A percentile compares a stretch with the other conserved stretches of the same genome.
Conservation (phyloP, 805 yeast genomes). For the Wickerhamia fluorescens region DNA sequence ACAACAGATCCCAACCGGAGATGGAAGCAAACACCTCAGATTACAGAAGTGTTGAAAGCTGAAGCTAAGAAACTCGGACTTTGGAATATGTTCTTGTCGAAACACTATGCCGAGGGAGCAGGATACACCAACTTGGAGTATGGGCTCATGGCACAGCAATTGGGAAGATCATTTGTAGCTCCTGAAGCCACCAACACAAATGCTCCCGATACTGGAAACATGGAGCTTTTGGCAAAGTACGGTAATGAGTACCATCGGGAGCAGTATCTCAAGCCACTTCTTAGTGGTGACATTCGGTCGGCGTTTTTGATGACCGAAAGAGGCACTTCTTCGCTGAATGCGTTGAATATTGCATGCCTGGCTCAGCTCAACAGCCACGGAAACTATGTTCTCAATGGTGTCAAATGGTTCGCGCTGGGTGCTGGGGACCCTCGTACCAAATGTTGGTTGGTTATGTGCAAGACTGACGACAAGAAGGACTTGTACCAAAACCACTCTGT, state of each 20-base stretch:
- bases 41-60: constrained; percentile 43
- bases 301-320: constrained; percentile 63
- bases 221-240: constrained; percentile 42
- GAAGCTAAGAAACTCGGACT: constrained; percentile 48
- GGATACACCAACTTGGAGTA: constrained; percentile 57
- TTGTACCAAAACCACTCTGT: constrained; percentile 51
- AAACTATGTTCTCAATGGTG: constrained; percentile 47
- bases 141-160: constrained; percentile 56
- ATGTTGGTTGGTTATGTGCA: constrained; percentile 49
- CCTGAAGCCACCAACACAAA: constrained; percentile 54
- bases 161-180: constrained; percentile 48
- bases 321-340: constrained; percentile 55
- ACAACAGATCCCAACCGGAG: constrained; percentile 32
- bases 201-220: constrained; percentile 66
- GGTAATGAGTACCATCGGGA: constrained; percentile 32
- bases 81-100: constrained; percentile 55
- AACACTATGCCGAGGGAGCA: constrained; percentile 44
- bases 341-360: constrained; percentile 46
- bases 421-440: constrained; percentile 60
- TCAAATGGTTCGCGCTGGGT: constrained; percentile 67
- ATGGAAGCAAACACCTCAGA: constrained; percentile 42
- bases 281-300: constrained; percentile 49
- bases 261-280: constrained; percentile 45
- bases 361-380: constrained; percentile 35
- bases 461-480: constrained; percentile 26